These are phyloP conservation scores for Chlamydomonas sp. DNA, from an alignment of 139 green algal species.

Conservation along the genomic window DNA sequence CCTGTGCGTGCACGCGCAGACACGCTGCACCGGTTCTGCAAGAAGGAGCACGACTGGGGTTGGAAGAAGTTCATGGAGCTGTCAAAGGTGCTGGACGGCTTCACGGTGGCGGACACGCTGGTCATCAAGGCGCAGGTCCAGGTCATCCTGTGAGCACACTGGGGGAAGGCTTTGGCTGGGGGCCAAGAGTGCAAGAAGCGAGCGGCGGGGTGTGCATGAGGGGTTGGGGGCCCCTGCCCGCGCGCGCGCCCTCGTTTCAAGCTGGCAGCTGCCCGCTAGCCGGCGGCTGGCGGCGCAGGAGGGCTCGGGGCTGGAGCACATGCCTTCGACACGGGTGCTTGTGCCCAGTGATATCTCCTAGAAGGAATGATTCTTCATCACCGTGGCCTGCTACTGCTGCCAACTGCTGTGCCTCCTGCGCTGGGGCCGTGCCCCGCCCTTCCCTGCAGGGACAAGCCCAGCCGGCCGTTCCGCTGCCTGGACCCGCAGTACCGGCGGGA, in stretches of 20 bases:
- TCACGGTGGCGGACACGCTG: conserved; percentile 92
- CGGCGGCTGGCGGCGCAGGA: too few relatives aligned
- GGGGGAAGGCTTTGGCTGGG: not conserved
- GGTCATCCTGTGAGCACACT: conserved; percentile 72
- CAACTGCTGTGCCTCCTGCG: not conserved
- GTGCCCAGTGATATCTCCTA: too few relatives aligned
- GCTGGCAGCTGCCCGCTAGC: too few relatives aligned
- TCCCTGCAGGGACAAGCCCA: conserved; percentile 74
- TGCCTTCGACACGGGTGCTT: too few relatives aligned
- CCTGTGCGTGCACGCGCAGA: conserved; percentile 60
- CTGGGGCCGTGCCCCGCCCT: not conserved
- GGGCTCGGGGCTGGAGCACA: too few relatives aligned
- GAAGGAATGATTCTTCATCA: too few relatives aligned
- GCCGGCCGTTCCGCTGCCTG: conserved; percentile 91
- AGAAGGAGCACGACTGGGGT: conserved; percentile 99
- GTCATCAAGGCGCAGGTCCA: conserved; percentile 98
- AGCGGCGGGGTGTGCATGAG: too few relatives aligned
- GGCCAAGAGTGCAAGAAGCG: not conserved
- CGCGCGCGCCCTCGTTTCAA: too few relatives aligned
- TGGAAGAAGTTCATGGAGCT: conserved; percentile 99
- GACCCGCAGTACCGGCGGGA: conserved; percentile 96
- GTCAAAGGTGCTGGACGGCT: conserved; percentile 90
- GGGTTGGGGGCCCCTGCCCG: too few relatives aligned
- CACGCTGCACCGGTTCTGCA: conserved; percentile 99
- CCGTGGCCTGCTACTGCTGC: too few relatives aligned